A percentile compares a stretch with the other conserved stretches of the same genome.
phyloP scores from a whole-genome alignment of 768 basidiomycete species.

The Agrocybe praecox region DNA sequence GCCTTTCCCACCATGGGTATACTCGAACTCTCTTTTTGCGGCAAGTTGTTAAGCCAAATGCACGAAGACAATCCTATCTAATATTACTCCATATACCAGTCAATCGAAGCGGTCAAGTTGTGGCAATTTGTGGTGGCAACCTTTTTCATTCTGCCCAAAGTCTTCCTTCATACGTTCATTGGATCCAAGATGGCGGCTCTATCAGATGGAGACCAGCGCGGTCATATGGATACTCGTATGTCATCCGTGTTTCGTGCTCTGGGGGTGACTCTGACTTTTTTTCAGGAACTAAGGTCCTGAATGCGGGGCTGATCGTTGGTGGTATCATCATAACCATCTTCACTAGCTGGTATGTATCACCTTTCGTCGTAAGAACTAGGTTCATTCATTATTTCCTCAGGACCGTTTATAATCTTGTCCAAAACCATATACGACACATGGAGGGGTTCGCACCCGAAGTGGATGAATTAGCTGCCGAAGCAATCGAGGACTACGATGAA shows the following conservation, averaged over 20 bases:
- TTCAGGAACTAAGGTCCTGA: constrained; percentile 66
- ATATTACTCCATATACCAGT: constrained; percentile 39
- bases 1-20: constrained; percentile 87
- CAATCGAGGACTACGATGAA: constrained; percentile 61
- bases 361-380: neutral
- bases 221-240: constrained; percentile 76
- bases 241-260: constrained; percentile 10
- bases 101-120: constrained; percentile 72
- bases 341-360: constrained; percentile 59
- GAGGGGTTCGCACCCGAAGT: constrained; percentile 48
- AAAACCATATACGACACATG: constrained; percentile 59
- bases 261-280: constrained; percentile 4
- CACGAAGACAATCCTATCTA: neutral
- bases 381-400: constrained; percentile 34
- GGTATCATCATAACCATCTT: constrained; percentile 60
- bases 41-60: constrained; percentile 40
- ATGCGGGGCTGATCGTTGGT: constrained; percentile 56
- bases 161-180: constrained; percentile 74
- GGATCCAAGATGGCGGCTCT: constrained; percentile 74
- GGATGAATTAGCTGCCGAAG: constrained; percentile 60
- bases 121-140: constrained; percentile 82
- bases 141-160: constrained; percentile 67
- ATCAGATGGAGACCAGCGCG: constrained; percentile 76
- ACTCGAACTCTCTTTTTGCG: constrained; percentile 80
- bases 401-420: constrained; percentile 66